Conservation (phyloP, 495 filamentous ascomycete species). For the Amniculicola lignicola region DNA sequence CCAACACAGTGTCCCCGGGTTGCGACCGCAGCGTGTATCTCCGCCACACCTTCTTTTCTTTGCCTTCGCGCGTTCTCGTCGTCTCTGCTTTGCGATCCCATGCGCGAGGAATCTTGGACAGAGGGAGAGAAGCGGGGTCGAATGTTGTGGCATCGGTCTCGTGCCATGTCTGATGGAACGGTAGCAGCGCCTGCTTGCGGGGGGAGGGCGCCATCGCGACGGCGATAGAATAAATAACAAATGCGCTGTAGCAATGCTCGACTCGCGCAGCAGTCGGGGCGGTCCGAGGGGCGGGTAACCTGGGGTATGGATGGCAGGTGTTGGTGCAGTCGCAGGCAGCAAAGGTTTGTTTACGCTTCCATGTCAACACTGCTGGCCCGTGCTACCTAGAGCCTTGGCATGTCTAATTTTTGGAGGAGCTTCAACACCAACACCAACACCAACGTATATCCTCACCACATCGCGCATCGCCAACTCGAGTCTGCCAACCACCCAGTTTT, state of each 20-base stretch:
- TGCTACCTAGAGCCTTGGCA: background rate
- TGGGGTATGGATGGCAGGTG: slow-evolving; percentile 2
- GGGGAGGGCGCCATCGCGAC: slow-evolving; percentile 26
- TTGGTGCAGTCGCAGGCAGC: background rate
- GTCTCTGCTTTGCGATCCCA: slow-evolving; percentile 40
- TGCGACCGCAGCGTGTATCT: slow-evolving; percentile 31
- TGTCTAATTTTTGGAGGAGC: no score
- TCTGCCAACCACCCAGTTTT: no score
- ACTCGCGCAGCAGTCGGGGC: no score
- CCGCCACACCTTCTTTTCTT: slow-evolving; percentile 42
- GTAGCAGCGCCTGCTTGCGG: slow-evolving; percentile 12
- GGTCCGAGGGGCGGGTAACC: no score
- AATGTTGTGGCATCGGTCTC: slow-evolving; percentile 34
- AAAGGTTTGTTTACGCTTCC: background rate
- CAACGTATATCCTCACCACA: no score
- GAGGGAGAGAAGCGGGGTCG: slow-evolving; percentile 32
- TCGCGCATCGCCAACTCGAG: no score
- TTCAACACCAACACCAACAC: no score
- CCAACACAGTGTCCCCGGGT: background rate
- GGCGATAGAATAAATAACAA: background rate
- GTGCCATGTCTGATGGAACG: slow-evolving; percentile 32
- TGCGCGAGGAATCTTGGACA: slow-evolving; percentile 37
- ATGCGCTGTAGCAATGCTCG: no score
- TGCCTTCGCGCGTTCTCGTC: slow-evolving; percentile 28
- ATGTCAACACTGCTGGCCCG: no score